Conservation (phyloP, 768 basidiomycete species). For the Panus rudis region DNA sequence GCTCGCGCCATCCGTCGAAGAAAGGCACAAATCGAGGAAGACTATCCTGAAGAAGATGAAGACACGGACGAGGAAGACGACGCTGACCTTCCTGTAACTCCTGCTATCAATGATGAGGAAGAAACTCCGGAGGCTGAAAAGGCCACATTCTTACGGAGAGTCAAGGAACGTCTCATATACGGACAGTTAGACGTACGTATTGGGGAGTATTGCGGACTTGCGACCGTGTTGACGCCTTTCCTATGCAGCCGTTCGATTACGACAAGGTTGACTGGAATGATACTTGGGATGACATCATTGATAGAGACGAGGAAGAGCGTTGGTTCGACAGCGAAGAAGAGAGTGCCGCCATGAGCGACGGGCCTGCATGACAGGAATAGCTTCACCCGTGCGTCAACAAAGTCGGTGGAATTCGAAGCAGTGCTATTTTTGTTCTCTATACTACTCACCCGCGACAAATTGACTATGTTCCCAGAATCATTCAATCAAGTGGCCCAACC, state of each 20-base stretch:
- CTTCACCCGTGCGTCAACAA: background rate
- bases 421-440: too few relatives aligned
- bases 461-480: too few relatives aligned
- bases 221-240: background rate
- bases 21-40: constrained; percentile 34
- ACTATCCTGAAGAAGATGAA: constrained; percentile 66
- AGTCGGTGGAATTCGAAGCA: background rate
- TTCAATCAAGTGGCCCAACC: too few relatives aligned
- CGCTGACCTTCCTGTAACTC: constrained; percentile 6
- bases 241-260: constrained; percentile 56
- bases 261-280: constrained; percentile 74
- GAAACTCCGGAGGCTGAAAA: constrained; percentile 45
- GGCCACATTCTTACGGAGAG: constrained; percentile 46
- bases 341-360: constrained; percentile 9
- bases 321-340: constrained; percentile 71
- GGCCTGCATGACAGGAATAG: background rate
- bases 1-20: constrained; percentile 40
- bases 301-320: constrained; percentile 55
- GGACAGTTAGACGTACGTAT: constrained; percentile 61
- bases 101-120: too few relatives aligned
- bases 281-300: constrained; percentile 50
- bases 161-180: constrained; percentile 71
- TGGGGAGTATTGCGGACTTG: background rate
- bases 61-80: constrained; percentile 43
- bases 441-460: too few relatives aligned